Conservation (phyloP, 2,329 filamentous ascomycete species). For the Stagonosporopsis cucurbitacearum region DNA sequence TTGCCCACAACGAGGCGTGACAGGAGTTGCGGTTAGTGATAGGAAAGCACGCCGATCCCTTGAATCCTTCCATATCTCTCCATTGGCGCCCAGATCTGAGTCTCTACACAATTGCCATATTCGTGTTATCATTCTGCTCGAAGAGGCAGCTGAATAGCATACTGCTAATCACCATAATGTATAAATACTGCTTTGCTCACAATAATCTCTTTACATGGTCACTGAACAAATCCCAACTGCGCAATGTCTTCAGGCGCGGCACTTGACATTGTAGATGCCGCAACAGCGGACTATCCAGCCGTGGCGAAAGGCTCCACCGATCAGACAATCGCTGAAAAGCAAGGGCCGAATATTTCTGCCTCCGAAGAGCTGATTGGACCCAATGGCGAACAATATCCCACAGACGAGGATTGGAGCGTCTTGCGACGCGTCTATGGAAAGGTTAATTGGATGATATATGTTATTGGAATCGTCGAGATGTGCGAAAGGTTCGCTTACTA, state of each 20-base stretch:
- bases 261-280: conserved; percentile 27
- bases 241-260: conserved; percentile 29
- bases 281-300: conserved; percentile 19
- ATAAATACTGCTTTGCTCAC: conserved; percentile 6
- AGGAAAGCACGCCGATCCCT: conserved; percentile 17
- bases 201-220: neutral
- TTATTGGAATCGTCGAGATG: conserved; percentile 42
- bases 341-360: conserved; percentile 4
- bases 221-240: neutral
- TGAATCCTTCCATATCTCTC: neutral
- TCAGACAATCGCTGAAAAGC: conserved; percentile 20
- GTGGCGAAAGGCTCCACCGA: conserved; percentile 12
- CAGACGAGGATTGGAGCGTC: conserved; percentile 36
- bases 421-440: conserved; percentile 43
- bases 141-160: conserved; percentile 26
- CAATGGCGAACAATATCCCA: conserved; percentile 37
- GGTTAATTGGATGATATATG: conserved; percentile 39
- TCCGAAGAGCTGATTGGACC: conserved; percentile 24
- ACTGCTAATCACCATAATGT: neutral
- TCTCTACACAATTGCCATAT: conserved; percentile 1
- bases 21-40: neutral
- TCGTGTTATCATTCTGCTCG: conserved; percentile 14
- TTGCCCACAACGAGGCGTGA: neutral
- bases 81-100: conserved; percentile 21
- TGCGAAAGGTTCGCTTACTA: conserved; percentile 42